Evolutionary conservation across 129 eudicot genomes (phyloP), one percentile per base, ranked within the genome.

Genomic region (Erigeron canadensis): DNA sequence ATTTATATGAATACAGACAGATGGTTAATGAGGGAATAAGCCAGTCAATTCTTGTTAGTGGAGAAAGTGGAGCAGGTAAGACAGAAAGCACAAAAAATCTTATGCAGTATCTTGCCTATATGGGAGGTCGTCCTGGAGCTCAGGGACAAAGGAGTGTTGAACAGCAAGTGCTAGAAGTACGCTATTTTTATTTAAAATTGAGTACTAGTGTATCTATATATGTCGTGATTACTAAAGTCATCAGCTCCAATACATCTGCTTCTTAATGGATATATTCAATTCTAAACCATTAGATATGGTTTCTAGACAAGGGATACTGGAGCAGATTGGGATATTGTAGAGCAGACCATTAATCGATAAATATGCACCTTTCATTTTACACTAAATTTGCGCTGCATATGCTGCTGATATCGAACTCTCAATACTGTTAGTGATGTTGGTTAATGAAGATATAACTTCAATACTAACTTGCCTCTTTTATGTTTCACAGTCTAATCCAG

Each of bases 1-100:
- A 46, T 3, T 57, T 60, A 64, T 76, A 57, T 58, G 47, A 64
- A 28, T 75, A 70, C 94, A 91, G 97, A 80, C 90, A 81, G 69
- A 91, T 91, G 97, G 85, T 91, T 23, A 74, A 85, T 60, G 96
- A 92, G 74, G 95, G 88, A 71, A 79, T 86, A 79, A 92, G 98
- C 70, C 96, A 92, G 72, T 67, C 98, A 59, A 92, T 92, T 75
- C 86, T 92, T 76, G 98, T 92, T 21, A 92, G 98, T 81, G 98
- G 98, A 67, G 98, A 92, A 80, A 92, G 98, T 80, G 98, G 98
- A 74, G 98, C 98, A 16, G 98, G 98, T 58, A 92, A 92, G 85
- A 92, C 98, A 50, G 98, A 92, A 81, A 86, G 88, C 82, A 92
- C 98, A 44, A 92, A 92, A 70, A 77, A 76, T 80, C 98, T 92